A percentile compares a stretch with the other conserved stretches of the same genome.
Conservation (phyloP, 805 yeast genomes). For the Wickerhamiella cacticola region DNA sequence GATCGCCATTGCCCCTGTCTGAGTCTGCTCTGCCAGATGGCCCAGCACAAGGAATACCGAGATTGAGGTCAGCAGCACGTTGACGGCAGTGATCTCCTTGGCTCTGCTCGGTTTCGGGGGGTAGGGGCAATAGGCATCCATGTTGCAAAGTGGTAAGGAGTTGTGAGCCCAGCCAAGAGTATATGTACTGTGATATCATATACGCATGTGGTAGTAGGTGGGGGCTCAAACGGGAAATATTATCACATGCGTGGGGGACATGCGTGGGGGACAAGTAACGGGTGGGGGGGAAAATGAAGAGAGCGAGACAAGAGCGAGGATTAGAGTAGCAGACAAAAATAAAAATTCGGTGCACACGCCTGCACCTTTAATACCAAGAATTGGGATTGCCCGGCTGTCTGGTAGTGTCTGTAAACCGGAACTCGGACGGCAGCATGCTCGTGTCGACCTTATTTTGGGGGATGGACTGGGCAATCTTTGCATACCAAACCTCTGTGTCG, state of each 20-base stretch:
- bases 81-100: not conserved
- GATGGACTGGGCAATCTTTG: not conserved
- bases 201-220: no score
- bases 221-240: no score
- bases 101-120: not conserved
- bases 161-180: no score
- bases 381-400: not conserved
- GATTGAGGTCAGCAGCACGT: conserved; percentile 2
- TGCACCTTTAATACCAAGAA: not conserved
- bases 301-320: no score
- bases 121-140: not conserved
- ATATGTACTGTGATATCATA: no score
- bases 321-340: no score
- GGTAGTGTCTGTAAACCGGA: not conserved
- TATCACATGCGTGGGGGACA: not conserved
- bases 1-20: not conserved
- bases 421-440: not conserved
- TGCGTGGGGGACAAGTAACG: not conserved
- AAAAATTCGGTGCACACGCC: no score
- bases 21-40: conserved; percentile 4
- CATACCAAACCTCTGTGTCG: not conserved
- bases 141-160: not conserved
- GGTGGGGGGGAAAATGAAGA: not conserved
- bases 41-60: conserved; percentile 2
- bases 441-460: no score